Base-by-base conservation (phyloP, 805 yeast genomes). In the Cyberlindnera amylophila region DNA sequence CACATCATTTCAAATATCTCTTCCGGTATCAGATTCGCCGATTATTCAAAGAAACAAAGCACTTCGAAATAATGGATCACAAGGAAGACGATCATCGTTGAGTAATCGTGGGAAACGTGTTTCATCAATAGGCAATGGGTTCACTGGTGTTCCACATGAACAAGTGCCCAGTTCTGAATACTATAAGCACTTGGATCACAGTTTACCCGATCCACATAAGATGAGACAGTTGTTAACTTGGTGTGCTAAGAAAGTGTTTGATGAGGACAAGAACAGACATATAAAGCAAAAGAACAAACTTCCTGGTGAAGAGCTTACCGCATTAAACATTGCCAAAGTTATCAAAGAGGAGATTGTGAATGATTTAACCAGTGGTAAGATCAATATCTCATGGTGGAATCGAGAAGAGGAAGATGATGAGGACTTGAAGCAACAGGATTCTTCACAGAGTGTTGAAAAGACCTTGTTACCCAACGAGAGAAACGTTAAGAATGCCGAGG, bases 111-210 rank as follows among this genome's bases (percentile, higher is more conserved):
- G 93, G 7, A 82, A 81, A 53, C 62, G 93, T 23, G 75, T 81
- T 2, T 83, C 86, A 55, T 81, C 89, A 0, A 74, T 84, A 6
- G 89, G 90, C 2, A 82, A 81, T 54, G 91, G 90, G 3, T 78
- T 77, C 51, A 69, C 67, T 2, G 86, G 82, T 0, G 73, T 72
- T 24, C 90, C 90, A 2, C 90, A 84, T 57, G 67, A 71, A 1
- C 80, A 77, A 35, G 76, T 85, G 1, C 71, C 77, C 0, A 65
- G 69, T 0, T 52, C 63, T 9, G 80, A 79, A 40, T 78, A 78
- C 53, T 78, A 74, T 58, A 82, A 82, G 54, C 80, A 79, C 53
- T 59, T 85, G 26, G 85, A 83, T 49, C 59, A 67, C 5, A 71
- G 74, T 28, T 52, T 81, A 31, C 86, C 91, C 0, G 90, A 80